A percentile compares a stretch with the other conserved stretches of the same genome.
Conservation (phyloP, 1,284 basidiomycete species). For the Cerrena zonata region DNA sequence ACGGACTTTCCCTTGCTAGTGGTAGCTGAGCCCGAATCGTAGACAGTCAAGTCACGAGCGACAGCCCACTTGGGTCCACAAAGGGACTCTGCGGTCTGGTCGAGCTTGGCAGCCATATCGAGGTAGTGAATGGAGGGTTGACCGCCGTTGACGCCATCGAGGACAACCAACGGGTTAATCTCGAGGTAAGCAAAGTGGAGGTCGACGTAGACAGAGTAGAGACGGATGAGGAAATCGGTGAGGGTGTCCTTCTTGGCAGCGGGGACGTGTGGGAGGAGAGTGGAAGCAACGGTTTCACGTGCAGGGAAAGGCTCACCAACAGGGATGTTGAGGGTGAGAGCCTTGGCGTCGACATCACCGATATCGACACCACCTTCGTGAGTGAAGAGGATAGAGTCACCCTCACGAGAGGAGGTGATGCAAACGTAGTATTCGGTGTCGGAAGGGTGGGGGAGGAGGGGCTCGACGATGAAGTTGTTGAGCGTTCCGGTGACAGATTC, state of each 20-base stretch:
- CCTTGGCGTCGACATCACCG: slow-evolving; percentile 97
- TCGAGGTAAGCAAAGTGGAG: slow-evolving; percentile 98
- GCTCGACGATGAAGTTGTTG: slow-evolving; percentile 97
- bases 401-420: slow-evolving; percentile 92
- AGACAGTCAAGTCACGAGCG: slow-evolving; percentile 82
- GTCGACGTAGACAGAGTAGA: slow-evolving; percentile 97
- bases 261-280: slow-evolving; percentile 77
- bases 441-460: slow-evolving; percentile 92
- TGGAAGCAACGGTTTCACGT: slow-evolving; percentile 68
- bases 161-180: slow-evolving; percentile 96
- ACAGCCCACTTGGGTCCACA: slow-evolving; percentile 99
- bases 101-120: slow-evolving; percentile 99
- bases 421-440: slow-evolving; percentile 98
- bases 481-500: slow-evolving; percentile 91
- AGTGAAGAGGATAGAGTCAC: slow-evolving; percentile 96
- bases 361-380: slow-evolving; percentile 99
- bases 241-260: slow-evolving; percentile 80
- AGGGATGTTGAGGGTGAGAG: slow-evolving; percentile 82
- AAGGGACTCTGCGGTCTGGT: slow-evolving; percentile 96
- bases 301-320: slow-evolving; percentile 77
- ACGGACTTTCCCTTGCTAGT: slow-evolving; percentile 47
- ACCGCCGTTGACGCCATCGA: slow-evolving; percentile 73
- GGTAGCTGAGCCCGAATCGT: slow-evolving; percentile 46
- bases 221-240: slow-evolving; percentile 88
- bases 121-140: slow-evolving; percentile 88